Evolutionary conservation across 2,329 filamentous ascomycete genomes (phyloP), one percentile per base, ranked within the genome.

Genomic region (Colletotrichum higginsianum): DNA sequence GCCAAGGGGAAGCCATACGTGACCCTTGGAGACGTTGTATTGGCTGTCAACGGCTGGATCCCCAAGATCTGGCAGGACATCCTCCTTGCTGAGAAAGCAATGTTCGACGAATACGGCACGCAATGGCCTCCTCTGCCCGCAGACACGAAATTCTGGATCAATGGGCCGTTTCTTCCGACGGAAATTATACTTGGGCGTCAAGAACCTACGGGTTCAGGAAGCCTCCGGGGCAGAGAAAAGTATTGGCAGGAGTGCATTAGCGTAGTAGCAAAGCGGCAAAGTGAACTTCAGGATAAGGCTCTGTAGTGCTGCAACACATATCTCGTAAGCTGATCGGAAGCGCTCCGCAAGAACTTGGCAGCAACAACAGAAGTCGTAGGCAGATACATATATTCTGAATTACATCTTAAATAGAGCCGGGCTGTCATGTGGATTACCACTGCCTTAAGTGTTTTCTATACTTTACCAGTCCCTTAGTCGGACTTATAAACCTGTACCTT

Each of bases 21-120:
- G 49, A 50, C 49, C 49, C 49, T 50, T 50, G 49, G 49, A 50
- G 49, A 50, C 26, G 57, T 38, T 61, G 57, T 61, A 44, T 49
- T 61, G 57, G 57, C 57, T 61, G 57, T 61, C 26, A 61, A 61
- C 57, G 57, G 57, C 57, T 61, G 57, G 57, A 61, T 61, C 57
- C 57, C 44, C 18, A 61, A 61, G 57, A 61, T 61, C 57, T 61
- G 57, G 57, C 57, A 61, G 57, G 57, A 61, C 44, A 49, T 61
- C 57, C 57, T 61, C 57, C 57, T 61, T 61, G 57, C 57, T 38
- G 57, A 49, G 57, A 61, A 49, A 61, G 57, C 44, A 61, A 61
- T 61, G 57, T 47, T 61, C 44, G 57, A 61, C 57, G 57, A 61
- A 61, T 61, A 49, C 26, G 57, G 57, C 57, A 61, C 57, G 57